Base-by-base conservation (phyloP, 257 asterid genomes). In the Fraxinus excelsior region DNA sequence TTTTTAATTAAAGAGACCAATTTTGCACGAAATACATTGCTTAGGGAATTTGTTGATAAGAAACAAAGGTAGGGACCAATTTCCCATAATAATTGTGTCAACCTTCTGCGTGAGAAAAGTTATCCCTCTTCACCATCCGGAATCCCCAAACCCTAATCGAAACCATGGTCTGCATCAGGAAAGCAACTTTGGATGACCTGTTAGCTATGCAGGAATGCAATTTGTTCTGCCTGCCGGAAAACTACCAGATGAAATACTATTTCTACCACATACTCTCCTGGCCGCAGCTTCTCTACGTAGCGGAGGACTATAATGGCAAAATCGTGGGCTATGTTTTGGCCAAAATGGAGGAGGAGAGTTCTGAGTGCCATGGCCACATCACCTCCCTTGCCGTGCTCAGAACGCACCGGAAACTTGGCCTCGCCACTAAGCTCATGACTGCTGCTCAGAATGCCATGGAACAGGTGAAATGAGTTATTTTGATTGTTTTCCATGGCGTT, bases 391-490 rank as follows among this genome's bases (percentile, higher is more conserved):
- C 99, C 78, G 99, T 93, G 19, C 94, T 95, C 44, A 76, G 99
- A 73, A 95, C 99, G 78, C 99, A 95, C 79, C 89, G 99, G 44
- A 95, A 95, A 81, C 91, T 95, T 58, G 99, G 99, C 74, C 74
- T 93, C 46, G 98, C 98, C 42, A 95, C 99, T 74, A 95, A 95
- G 72, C 98, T 95, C 88, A 95, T 93, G 99, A 95, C 98, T 70
- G 97, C 99, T 69, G 99, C 98, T 40, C 99, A 95, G 73, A 93
- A 89, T 83, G 99, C 97, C 82, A 95, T 93, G 99, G 98, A 93
- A 74, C 98, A 91, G 94, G 99, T 7, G 10, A 7, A 53, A n/a
- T 18, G 16, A 7, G 7, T n/a, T 53, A 4, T 53, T 19, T 53
- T 6, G n/a, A 46, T 53, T 53, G 26, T 53, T 53, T n/a, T 5